A percentile compares a stretch with the other conserved stretches of the same genome.
These are phyloP conservation scores for Raddia guianensis DNA, from an alignment of 176 grass and related monocot genomes.

Conservation along the genomic window DNA sequence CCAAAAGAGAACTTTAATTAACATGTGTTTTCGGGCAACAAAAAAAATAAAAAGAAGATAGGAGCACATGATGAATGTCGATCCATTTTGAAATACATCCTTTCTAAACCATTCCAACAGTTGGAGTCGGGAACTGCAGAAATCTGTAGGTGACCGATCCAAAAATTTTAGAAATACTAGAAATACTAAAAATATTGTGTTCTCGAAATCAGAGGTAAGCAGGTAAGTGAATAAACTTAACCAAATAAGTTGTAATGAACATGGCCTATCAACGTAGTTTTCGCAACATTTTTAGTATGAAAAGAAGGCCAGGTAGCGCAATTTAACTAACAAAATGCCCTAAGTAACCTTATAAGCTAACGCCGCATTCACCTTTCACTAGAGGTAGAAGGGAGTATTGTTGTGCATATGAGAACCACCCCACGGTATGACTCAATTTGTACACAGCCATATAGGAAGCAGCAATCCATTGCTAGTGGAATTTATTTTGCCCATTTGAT, in stretches of 20 bases:
- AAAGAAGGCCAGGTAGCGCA: neutral
- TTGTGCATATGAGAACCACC: slow-evolving; percentile 13
- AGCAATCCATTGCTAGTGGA: neutral
- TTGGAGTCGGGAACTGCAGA: neutral
- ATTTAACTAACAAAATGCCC: neutral
- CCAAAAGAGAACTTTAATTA: no score
- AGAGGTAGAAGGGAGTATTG: neutral
- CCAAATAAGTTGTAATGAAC: no score
- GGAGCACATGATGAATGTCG: no score
- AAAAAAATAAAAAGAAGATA: no score
- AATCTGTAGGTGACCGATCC: neutral
- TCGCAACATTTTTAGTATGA: neutral
- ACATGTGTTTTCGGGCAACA: no score
- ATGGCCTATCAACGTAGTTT: neutral
- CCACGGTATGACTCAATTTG: neutral
- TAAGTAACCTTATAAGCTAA: neutral
- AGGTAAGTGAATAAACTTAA: no score
- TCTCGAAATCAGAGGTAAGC: no score
- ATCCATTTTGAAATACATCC: no score
- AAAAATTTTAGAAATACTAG: no score
- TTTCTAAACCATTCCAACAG: neutral
- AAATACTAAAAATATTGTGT: no score
- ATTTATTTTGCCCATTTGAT: neutral
- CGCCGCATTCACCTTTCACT: neutral
- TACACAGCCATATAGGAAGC: neutral